Percentiles rank a stretch among this genome's conserved stretches.
Evolutionary conservation across 495 filamentous ascomycete species (phyloP).

Genomic region (Aspergillus bridgeri): DNA sequence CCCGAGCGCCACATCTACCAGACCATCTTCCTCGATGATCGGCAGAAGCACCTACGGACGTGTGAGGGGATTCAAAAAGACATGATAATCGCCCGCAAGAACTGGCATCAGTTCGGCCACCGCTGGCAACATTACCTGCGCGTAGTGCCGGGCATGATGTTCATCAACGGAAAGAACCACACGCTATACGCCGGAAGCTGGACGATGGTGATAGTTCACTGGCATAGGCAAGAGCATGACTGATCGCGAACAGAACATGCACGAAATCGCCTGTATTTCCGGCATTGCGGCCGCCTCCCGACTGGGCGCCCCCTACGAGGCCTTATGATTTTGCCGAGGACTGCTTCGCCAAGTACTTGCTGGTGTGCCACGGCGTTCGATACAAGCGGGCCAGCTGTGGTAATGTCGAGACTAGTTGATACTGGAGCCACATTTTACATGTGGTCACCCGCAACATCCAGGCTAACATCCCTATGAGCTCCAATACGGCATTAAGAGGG

Average conservation of each 20-base stretch:
- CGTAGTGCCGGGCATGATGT: conserved; percentile 77
- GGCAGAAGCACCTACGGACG: conserved; percentile 64
- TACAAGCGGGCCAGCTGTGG: conserved; percentile 28
- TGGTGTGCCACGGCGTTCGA: conserved; percentile 48
- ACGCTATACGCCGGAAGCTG: conserved; percentile 71
- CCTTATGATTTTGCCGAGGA: conserved; percentile 60
- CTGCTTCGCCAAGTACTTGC: conserved; percentile 54
- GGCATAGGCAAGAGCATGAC: background rate
- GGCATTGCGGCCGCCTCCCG: conserved; percentile 76
- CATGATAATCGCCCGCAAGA: conserved; percentile 70
- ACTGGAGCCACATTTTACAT: background rate
- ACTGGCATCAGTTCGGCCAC: conserved; percentile 87
- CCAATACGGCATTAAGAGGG: too few relatives aligned
- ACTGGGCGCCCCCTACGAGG: conserved; percentile 70
- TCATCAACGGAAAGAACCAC: conserved; percentile 66
- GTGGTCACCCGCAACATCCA: too few relatives aligned
- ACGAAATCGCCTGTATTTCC: conserved; percentile 74
- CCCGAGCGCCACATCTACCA: conserved; percentile 72
- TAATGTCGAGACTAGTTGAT: background rate
- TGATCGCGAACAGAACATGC: conserved; percentile 58
- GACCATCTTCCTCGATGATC: conserved; percentile 77
- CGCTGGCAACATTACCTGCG: conserved; percentile 75
- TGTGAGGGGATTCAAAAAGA: conserved; percentile 63
- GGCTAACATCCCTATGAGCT: too few relatives aligned
- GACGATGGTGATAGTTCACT: conserved; percentile 66